phyloP scores from a whole-genome alignment of 73 alveolate genomes.

The Tetrahymena elliotti region DNA sequence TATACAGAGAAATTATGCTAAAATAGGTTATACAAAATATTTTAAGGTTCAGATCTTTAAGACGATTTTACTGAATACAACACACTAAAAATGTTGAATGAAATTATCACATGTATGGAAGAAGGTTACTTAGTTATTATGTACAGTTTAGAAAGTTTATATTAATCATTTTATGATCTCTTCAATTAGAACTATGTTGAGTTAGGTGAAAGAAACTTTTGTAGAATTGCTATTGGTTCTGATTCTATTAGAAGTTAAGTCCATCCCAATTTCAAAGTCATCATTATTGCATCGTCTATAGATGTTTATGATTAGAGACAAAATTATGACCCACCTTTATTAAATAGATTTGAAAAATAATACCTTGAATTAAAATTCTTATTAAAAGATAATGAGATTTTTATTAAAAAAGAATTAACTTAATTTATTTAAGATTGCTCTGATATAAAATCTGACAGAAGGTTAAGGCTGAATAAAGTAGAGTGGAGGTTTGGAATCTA shows the following conservation, averaged over 20 bases:
- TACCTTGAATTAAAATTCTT: background rate
- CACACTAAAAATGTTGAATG: background rate
- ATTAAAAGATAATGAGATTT: background rate
- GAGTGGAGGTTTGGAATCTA: background rate
- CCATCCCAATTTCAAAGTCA: background rate
- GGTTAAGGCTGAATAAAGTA: background rate
- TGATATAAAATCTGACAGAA: background rate
- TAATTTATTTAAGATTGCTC: background rate
- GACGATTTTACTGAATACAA: background rate
- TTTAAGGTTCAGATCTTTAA: background rate
- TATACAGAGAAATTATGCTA: background rate
- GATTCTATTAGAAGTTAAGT: background rate
- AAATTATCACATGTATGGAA: background rate
- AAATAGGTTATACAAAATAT: background rate
- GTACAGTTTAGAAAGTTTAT: background rate
- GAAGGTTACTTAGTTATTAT: background rate
- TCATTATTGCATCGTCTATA: background rate
- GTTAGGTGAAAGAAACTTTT: background rate
- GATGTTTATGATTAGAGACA: background rate
- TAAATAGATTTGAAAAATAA: background rate
- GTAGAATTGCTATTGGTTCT: background rate
- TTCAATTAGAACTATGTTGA: background rate
- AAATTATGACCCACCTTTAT: background rate
- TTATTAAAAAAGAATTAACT: background rate
- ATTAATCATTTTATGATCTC: background rate